Evolutionary conservation across 345 rosid species (phyloP), one percentile per base, ranked within the genome.

Genomic region (Moricandia arvensis): DNA sequence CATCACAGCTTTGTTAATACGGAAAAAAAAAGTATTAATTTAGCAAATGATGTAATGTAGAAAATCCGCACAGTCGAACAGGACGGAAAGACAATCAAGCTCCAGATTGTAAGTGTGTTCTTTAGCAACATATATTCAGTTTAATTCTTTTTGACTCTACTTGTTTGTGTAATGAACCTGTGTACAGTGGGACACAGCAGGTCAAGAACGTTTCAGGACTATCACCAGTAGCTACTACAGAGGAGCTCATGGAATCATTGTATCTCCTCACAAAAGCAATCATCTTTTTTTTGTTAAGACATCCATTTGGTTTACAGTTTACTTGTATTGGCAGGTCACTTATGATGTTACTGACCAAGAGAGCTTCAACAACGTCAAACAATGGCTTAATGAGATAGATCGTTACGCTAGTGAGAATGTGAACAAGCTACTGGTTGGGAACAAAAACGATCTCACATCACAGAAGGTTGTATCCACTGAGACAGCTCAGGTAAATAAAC

Each of bases 241-340:
- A 78, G 97, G 96, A 60, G 97, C 97, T 38, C 97, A 91, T 86
- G 97, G 97, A 71, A 91, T 89, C 71, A 89, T 91, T 67, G 96
- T 91, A 77, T 66, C 57, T 64, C 38, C 24, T 7, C 4, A 37
- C 43, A 43, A 7, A 31, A 37, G 2, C 70, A 61, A 6, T 63
- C 35, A 38, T 41, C 24, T 43, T 4, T 55, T 55, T 57, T 26
- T 63, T 63, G 33, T 45, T 11, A 10, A 31, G 21, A 6, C 30
- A 43, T 3, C 3, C 8, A 70, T 57, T 59, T 5, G 15, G 24
- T 29, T 72, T 7, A 66, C 11, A 7, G 3, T 35, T 38, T 30
- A 1, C 27, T 54, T 16, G 55, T 61, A 37, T 51, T 60, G 54
- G 49, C 80, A 89, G 95, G 85, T 89, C 34, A 90, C 89, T 17